phyloP scores from a whole-genome alignment of 495 filamentous ascomycete species.

The Hypoxylon lienhwacheense region DNA sequence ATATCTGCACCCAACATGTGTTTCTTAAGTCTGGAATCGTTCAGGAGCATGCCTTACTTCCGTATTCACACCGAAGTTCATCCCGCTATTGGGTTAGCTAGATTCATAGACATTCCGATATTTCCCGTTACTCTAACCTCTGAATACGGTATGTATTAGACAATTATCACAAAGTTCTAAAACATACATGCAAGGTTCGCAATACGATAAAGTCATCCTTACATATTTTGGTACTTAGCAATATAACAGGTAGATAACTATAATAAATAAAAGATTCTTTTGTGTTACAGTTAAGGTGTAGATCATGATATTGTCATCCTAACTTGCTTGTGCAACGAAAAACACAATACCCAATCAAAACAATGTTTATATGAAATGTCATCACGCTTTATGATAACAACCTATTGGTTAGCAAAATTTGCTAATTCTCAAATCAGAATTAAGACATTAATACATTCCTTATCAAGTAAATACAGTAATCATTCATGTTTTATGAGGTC shows the following conservation, averaged over 20 bases:
- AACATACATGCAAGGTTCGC: no score
- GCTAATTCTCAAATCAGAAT: conserved; percentile 20
- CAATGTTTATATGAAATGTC: conserved; percentile 15
- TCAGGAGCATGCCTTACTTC: conserved; percentile 12
- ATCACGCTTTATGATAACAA: no score
- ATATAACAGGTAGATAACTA: no score
- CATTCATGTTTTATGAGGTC: conserved; percentile 12
- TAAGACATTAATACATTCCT: conserved; percentile 8
- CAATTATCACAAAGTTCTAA: conserved; percentile 13
- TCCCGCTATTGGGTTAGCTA: conserved; percentile 34
- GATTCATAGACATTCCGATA: conserved; percentile 20
- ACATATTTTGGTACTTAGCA: no score
- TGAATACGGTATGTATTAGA: conserved; percentile 5
- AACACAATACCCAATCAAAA: conserved; percentile 8
- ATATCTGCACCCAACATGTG: conserved; percentile 29
- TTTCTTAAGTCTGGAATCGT: conserved; percentile 10
- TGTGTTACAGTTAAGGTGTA: conserved; percentile 22
- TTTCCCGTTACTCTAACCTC: conserved; percentile 21
- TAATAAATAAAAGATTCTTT: no score
- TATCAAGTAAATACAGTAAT: conserved; percentile 9
- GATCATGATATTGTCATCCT: conserved; percentile 19
- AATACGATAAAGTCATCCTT: no score
- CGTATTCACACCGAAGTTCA: conserved; percentile 30
- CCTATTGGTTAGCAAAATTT: neutral
- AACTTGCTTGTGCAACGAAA: conserved; percentile 17